phyloP scores from a whole-genome alignment of 2,329 filamentous ascomycete genomes.

The Beauveria rudraprayagi region DNA sequence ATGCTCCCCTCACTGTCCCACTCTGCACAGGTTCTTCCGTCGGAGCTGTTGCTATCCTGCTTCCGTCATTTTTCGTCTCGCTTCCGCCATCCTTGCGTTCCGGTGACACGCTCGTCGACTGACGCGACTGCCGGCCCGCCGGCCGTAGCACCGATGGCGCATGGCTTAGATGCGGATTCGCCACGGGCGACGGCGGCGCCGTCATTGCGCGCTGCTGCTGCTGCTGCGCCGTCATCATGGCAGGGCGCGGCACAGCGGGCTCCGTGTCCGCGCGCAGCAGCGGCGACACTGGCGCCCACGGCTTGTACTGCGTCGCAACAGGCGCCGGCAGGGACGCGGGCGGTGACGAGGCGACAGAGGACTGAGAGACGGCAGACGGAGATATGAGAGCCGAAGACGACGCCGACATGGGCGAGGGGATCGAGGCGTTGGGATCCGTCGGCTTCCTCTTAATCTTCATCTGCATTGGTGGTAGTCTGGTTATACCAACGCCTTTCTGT shows the following conservation, averaged over 20 bases:
- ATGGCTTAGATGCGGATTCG: not conserved
- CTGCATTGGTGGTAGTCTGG: not conserved
- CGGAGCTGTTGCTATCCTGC: no score
- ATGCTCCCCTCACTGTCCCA: not conserved
- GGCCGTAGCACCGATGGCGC: constrained; percentile 7
- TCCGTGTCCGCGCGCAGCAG: not conserved
- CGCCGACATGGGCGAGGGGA: not conserved
- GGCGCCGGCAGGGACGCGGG: not conserved
- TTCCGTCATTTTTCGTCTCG: no score
- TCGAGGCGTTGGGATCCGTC: not conserved
- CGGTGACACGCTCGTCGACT: constrained; percentile 10
- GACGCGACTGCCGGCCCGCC: not conserved
- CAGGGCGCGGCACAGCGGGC: not conserved
- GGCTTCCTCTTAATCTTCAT: constrained; percentile 9
- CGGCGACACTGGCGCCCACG: constrained; percentile 2
- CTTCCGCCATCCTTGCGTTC: not conserved
- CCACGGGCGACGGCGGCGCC: not conserved
- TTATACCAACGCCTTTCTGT: constrained; percentile 16
- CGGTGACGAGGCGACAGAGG: not conserved
- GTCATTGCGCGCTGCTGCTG: not conserved
- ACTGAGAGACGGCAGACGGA: not conserved
- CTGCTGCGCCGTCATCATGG: not conserved
- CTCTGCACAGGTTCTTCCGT: not conserved
- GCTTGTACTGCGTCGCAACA: not conserved
- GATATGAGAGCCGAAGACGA: not conserved